These are phyloP conservation scores for Hippophae gyantsensis DNA, from an alignment of 306 rosid species.

Conservation along the genomic window DNA sequence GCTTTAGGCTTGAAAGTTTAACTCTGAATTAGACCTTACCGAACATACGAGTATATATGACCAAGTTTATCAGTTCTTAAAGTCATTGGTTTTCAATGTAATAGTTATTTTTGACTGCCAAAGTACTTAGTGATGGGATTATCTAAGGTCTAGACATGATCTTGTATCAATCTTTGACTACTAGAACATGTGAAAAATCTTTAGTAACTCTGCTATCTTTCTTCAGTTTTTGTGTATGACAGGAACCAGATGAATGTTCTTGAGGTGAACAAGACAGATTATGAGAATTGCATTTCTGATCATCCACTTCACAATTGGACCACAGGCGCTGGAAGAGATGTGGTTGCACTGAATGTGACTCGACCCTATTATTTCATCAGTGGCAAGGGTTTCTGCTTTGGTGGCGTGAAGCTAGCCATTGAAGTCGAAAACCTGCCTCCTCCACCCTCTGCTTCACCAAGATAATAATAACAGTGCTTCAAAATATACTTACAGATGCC, in stretches of 20 bases:
- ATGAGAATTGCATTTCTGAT: slow-evolving; percentile 56
- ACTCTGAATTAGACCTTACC: too few species aligned
- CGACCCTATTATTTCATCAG: slow-evolving; percentile 63
- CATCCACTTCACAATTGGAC: slow-evolving; percentile 73
- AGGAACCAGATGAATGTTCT: slow-evolving; percentile 74
- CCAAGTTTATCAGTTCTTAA: too few species aligned
- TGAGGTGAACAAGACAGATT: slow-evolving; percentile 86
- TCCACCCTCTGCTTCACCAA: slow-evolving; percentile 46
- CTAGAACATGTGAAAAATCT: background rate
- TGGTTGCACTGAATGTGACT: slow-evolving; percentile 72
- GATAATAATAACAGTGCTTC: slow-evolving; percentile 24
- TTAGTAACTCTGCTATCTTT: slow-evolving; percentile 6
- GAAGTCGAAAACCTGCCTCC: slow-evolving; percentile 65
- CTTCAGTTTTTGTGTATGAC: slow-evolving; percentile 75
- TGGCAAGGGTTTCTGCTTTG: slow-evolving; percentile 75
- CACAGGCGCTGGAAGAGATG: slow-evolving; percentile 92
- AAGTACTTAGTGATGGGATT: too few species aligned
- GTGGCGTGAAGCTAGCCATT: slow-evolving; percentile 78
- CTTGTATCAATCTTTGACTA: background rate
- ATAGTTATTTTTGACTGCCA: too few species aligned
- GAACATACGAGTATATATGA: too few species aligned
- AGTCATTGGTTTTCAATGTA: too few species aligned
- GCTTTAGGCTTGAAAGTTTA: too few species aligned
- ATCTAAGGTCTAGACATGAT: too few species aligned
- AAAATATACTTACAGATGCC: slow-evolving; percentile 19